Evolutionary conservation across 495 filamentous ascomycete genomes (phyloP), one percentile per base, ranked within the genome.

Genomic region (Penicillium macrosclerotiorum): DNA sequence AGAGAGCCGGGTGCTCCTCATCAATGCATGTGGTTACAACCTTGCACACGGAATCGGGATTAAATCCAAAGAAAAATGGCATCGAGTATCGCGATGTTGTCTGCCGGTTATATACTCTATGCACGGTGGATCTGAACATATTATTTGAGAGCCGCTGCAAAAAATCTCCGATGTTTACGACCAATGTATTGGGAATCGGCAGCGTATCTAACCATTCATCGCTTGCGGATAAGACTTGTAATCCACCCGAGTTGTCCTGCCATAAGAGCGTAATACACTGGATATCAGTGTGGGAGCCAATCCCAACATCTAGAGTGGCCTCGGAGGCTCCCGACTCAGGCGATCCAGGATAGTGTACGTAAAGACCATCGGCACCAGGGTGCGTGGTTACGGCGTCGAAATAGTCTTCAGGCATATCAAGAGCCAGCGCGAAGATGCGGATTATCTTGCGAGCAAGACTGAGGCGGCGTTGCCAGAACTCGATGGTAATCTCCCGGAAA

Each of bases 91-190:
- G 62, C 27, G 67, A 72, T n/a, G 47, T 60, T n/a, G 34, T 57
- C 38, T 64, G 65, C 9, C 63, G 58, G 40, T 76, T 82, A 59
- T 65, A 73, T 13, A 82, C 79, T 11, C 79, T 64, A 53, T 82
- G 80, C 35, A 83, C 73, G 0, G 78, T 84, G 6, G 75, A 80
- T 51, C 75, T 77, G 48, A 82, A 81, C 40, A 64, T 57, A 54
- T 80, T 76, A 51, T 85, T 86, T 19, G 76, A 82, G 38, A 82
- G 69, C 8, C 80, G 65, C 70, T 80, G 76, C 66, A 85, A 66
- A 51, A 82, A 80, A 52, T 84, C 82, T 0, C 80, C 82, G 42
- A 87, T 78, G 59, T 86, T 86, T 25, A 87, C 79, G 3, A 85
- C 82, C 9, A 82, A 59, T 0, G 80, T 79, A 11, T 78, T 79